These are phyloP conservation scores for Thamnidium elegans DNA, from an alignment of 192 early-diverging fungal genomes.

Conservation along the genomic window DNA sequence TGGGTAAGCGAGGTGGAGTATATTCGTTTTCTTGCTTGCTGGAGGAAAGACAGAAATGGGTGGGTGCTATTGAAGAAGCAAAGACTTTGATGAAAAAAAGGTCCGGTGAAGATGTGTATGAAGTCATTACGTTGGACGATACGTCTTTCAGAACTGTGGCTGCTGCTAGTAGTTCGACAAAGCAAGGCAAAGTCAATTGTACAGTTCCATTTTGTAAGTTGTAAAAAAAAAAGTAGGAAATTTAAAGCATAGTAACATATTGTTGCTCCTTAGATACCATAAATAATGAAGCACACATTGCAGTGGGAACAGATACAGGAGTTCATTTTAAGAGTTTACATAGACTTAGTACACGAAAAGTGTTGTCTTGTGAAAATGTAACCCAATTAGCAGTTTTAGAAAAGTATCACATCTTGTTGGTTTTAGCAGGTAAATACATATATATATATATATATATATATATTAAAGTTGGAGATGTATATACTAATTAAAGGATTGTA, in stretches of 20 bases:
- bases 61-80: slow-evolving; percentile 71
- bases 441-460: no score
- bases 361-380: slow-evolving; percentile 70
- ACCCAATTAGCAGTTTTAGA: slow-evolving; percentile 81
- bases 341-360: slow-evolving; percentile 42
- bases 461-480: no score
- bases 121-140: slow-evolving; percentile 50
- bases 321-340: slow-evolving; percentile 49
- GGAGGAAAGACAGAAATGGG: slow-evolving; percentile 75
- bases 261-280: slow-evolving; percentile 17
- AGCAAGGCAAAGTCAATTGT: slow-evolving; percentile 50
- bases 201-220: slow-evolving; percentile 47
- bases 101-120: slow-evolving; percentile 47
- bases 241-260: no score
- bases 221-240: background rate
- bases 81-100: slow-evolving; percentile 40
- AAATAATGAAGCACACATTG: slow-evolving; percentile 55
- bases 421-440: slow-evolving; percentile 86
- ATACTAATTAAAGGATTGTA: slow-evolving; percentile 35
- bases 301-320: slow-evolving; percentile 84
- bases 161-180: background rate
- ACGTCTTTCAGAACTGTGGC: slow-evolving; percentile 37
- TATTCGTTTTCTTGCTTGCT: slow-evolving; percentile 65
- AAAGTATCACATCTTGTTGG: slow-evolving; percentile 72
- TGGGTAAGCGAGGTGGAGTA: slow-evolving; percentile 42